A percentile compares a stretch with the other conserved stretches of the same genome.
These are phyloP conservation scores for Lunasporangiospora selenospora DNA, from an alignment of 192 early-diverging fungal genomes.

Conservation along the genomic window DNA sequence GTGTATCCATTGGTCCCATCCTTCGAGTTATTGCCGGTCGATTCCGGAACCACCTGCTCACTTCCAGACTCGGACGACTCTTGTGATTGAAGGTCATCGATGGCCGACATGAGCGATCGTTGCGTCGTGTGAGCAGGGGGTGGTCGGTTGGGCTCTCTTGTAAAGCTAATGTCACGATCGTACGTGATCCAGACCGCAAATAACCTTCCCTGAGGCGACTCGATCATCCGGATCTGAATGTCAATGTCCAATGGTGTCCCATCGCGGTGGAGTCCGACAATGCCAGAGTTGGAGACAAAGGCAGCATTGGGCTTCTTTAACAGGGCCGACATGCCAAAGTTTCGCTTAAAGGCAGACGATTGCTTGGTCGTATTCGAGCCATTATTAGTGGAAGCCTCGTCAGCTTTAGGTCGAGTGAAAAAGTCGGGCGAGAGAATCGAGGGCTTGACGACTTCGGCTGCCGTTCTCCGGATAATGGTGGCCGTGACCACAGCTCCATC, in stretches of 20 bases:
- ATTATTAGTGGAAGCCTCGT: not conserved
- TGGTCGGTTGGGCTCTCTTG: conserved; percentile 28
- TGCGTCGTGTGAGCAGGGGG: not conserved
- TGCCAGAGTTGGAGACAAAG: conserved; percentile 47
- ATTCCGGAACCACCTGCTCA: conserved; percentile 28
- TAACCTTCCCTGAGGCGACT: conserved; percentile 54
- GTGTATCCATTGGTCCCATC: conserved; percentile 5
- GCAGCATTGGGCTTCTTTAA: conserved; percentile 15
- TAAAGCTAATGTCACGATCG: conserved; percentile 56
- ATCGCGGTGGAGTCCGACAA: conserved; percentile 68
- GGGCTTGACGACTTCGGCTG: conserved; percentile 34
- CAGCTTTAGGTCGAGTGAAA: conserved; percentile 27
- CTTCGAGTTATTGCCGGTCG: not conserved
- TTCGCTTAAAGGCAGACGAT: conserved; percentile 20
- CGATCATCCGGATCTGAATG: conserved; percentile 63
- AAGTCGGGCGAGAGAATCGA: conserved; percentile 44
- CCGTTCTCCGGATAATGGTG: conserved; percentile 45
- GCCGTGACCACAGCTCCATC: conserved; percentile 51
- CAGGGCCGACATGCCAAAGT: conserved; percentile 41
- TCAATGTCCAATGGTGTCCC: conserved; percentile 64
- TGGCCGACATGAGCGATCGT: conserved; percentile 11
- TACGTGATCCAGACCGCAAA: conserved; percentile 71
- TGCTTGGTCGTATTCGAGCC: conserved; percentile 11
- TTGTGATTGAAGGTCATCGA: conserved; percentile 24
- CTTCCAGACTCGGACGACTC: not conserved